Evolutionary conservation across 192 early-diverging fungal genomes (phyloP).

Genomic region (Coemansia javaensis): DNA sequence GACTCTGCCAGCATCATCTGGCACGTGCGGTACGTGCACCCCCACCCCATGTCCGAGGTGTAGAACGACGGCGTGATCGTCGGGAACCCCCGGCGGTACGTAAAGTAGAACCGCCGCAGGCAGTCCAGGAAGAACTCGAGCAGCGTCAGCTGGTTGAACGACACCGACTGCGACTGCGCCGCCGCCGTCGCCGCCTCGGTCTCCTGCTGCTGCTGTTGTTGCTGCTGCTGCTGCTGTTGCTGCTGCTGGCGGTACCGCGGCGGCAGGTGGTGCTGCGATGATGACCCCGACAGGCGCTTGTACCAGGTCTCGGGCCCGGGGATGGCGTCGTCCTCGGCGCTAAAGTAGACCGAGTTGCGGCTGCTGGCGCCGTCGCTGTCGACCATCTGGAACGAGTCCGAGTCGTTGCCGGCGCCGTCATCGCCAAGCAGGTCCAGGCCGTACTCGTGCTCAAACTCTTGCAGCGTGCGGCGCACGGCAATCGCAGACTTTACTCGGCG

Average conservation of each 20-base stretch:
- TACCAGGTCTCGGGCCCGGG: conserved; percentile 34
- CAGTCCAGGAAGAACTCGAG: conserved; percentile 51
- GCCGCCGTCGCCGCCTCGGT: conserved; percentile 4
- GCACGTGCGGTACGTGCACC: conserved; percentile 52
- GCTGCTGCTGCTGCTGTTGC: conserved; percentile 2
- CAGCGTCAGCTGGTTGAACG: conserved; percentile 50
- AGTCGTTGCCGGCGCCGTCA: conserved; percentile 19
- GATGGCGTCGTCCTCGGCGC: conserved; percentile 42
- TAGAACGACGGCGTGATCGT: conserved; percentile 52
- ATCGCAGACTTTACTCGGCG: conserved; percentile 45
- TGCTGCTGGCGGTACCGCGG: conserved; percentile 13
- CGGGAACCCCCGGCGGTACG: conserved; percentile 49
- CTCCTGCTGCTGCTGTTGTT: conserved; percentile 10
- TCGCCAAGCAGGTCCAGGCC: conserved; percentile 26
- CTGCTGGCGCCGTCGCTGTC: conserved; percentile 40
- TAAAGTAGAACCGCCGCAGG: conserved; percentile 52
- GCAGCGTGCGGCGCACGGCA: conserved; percentile 40
- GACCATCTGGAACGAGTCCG: conserved; percentile 49
- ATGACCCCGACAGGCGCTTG: conserved; percentile 39
- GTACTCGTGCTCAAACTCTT: conserved; percentile 48
- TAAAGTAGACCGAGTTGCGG: conserved; percentile 49
- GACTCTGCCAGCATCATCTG: conserved; percentile 53
- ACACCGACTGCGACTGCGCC: conserved; percentile 22
- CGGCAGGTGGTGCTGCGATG: conserved; percentile 39
- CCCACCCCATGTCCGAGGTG: conserved; percentile 55